These are phyloP conservation scores for Termitomyces sp. DNA, from an alignment of 768 basidiomycete species.

Conservation along the genomic window DNA sequence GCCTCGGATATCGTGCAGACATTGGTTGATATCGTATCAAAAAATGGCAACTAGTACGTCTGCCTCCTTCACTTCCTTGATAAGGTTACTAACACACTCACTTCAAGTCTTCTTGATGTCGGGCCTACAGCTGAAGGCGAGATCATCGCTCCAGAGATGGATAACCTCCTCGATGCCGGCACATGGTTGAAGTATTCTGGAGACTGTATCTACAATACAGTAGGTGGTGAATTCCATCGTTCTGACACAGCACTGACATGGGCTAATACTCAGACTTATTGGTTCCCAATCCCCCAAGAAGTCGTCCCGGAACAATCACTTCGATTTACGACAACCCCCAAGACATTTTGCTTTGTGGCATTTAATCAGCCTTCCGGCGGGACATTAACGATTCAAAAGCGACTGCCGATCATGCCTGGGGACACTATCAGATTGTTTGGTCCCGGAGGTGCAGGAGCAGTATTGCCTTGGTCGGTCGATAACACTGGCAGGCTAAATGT, in stretches of 20 bases:
- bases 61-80: not conserved
- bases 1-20: constrained; percentile 46
- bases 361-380: constrained; percentile 34
- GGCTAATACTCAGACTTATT: constrained; percentile 31
- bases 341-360: constrained; percentile 49
- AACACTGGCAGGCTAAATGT: constrained; percentile 26
- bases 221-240: constrained; percentile 20
- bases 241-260: constrained; percentile 1
- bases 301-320: constrained; percentile 25
- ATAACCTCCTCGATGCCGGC: constrained; percentile 49
- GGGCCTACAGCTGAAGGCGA: constrained; percentile 55
- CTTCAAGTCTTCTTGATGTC: constrained; percentile 43
- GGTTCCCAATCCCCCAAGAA: constrained; percentile 44
- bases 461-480: constrained; percentile 30
- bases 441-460: constrained; percentile 18
- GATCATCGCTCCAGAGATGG: constrained; percentile 45
- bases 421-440: constrained; percentile 38
- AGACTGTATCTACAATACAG: constrained; percentile 51
- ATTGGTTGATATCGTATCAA: constrained; percentile 55
- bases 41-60: constrained; percentile 56
- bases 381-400: constrained; percentile 36
- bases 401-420: constrained; percentile 39
- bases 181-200: constrained; percentile 49
- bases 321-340: constrained; percentile 48
- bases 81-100: not conserved